phyloP scores from a whole-genome alignment of 148 eudicot genomes.

The Gaultheria prostrata region DNA sequence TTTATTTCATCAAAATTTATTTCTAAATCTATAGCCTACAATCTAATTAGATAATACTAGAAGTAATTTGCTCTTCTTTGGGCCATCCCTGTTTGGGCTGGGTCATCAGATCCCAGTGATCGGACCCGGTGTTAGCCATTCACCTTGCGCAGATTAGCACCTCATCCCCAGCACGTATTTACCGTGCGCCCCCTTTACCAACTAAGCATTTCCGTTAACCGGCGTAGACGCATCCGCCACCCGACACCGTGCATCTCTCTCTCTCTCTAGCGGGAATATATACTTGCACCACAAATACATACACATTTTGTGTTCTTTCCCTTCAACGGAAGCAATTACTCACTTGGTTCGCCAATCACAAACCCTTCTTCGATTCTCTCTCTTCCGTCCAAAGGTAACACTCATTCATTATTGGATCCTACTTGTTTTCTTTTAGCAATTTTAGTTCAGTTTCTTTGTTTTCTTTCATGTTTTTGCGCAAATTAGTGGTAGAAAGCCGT shows the following conservation, averaged over 20 bases:
- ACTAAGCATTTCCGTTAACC: background rate
- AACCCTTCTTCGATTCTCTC: constrained; percentile 14
- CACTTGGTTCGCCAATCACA: constrained; percentile 5
- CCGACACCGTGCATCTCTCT: background rate
- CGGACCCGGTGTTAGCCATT: background rate
- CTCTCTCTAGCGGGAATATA: background rate
- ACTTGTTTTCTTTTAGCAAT: background rate
- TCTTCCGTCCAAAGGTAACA: background rate
- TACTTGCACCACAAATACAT: background rate
- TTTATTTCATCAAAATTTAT: no score
- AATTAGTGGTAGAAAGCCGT: background rate
- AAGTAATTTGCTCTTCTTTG: no score
- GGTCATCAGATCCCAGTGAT: background rate
- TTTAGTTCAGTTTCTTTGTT: background rate
- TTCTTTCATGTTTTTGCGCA: background rate
- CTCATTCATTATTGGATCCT: background rate
- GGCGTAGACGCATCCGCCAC: background rate
- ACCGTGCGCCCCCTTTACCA: background rate
- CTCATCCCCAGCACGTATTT: background rate
- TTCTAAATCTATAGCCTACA: no score
- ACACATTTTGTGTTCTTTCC: constrained; percentile 5
- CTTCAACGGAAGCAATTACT: constrained; percentile 10
- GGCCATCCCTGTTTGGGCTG: background rate
- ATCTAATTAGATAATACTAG: no score
- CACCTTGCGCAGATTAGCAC: background rate